Evolutionary conservation across 1,139 yeast species (phyloP).

Genomic region (Geotrichum reessii): DNA sequence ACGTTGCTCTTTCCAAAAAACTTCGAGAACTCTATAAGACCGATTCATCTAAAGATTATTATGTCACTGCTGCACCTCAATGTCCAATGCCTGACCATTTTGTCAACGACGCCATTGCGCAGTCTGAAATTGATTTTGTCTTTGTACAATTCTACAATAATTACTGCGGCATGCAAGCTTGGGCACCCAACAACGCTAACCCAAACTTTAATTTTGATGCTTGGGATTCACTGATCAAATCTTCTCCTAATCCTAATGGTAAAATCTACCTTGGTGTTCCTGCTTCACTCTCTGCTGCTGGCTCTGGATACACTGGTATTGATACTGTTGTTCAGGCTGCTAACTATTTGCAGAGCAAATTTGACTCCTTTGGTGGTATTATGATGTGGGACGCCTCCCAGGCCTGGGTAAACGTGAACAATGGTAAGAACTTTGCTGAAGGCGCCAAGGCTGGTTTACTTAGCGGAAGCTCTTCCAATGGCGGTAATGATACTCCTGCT

Average conservation of each 20-base stretch:
- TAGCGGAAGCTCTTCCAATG: constrained; percentile 8
- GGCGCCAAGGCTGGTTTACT: constrained; percentile 39
- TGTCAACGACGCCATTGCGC: constrained; percentile 59
- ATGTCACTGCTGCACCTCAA: constrained; percentile 91
- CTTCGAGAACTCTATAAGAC: constrained; percentile 52
- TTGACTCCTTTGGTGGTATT: constrained; percentile 69
- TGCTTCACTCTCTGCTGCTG: constrained; percentile 62
- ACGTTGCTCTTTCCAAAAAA: constrained; percentile 46
- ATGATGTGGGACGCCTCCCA: constrained; percentile 92
- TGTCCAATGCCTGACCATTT: constrained; percentile 89
- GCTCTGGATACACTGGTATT: constrained; percentile 57
- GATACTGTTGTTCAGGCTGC: constrained; percentile 11
- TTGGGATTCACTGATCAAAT: constrained; percentile 68
- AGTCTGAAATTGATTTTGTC: constrained; percentile 71
- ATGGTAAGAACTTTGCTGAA: constrained; percentile 38
- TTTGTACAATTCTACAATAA: constrained; percentile 93
- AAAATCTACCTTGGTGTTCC: constrained; percentile 69
- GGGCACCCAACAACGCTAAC: constrained; percentile 14
- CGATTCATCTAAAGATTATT: constrained; percentile 47
- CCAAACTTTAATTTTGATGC: constrained; percentile 70
- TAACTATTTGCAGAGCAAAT: constrained; percentile 35
- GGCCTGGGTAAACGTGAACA: constrained; percentile 48
- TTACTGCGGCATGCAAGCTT: constrained; percentile 50
- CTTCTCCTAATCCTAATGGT: constrained; percentile 59
- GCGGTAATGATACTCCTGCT: constrained; percentile 13